Conservation (phyloP, 2,329 filamentous ascomycete species). For the Aspergillus neotritici region DNA sequence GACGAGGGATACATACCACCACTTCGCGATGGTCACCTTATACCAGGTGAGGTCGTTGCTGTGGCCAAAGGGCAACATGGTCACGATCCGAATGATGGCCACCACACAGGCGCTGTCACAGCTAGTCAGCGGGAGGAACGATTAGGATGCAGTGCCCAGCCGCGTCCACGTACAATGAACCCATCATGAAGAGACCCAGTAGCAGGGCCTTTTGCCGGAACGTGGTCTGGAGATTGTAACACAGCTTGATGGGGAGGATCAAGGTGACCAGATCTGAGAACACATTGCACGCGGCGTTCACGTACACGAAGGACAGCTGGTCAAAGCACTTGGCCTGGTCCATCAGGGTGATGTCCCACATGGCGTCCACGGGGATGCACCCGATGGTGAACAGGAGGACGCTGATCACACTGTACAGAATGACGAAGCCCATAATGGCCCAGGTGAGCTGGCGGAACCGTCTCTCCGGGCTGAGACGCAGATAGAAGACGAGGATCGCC, state of each 20-base stretch:
- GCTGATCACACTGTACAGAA: too few relatives aligned
- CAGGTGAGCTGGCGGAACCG: too few relatives aligned
- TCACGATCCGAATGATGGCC: conserved; percentile 11
- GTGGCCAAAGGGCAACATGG: conserved; percentile 11
- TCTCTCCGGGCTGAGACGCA: too few relatives aligned
- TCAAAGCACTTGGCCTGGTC: too few relatives aligned
- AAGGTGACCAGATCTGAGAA: conserved; percentile 11
- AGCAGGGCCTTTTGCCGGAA: conserved; percentile 5
- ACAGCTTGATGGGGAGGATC: conserved; percentile 8
- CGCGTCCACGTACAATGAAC: conserved; percentile 8
- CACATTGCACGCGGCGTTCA: conserved; percentile 1
- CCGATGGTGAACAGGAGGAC: too few relatives aligned
- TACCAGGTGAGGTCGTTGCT: conserved; percentile 11
- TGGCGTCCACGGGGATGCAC: too few relatives aligned
- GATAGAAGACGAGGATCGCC: too few relatives aligned
- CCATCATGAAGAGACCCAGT: conserved; percentile 8
- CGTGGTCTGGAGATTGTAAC: conserved; percentile 10
- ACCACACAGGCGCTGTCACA: conserved; percentile 8
- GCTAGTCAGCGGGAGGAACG: not conserved
- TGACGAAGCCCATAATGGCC: too few relatives aligned
- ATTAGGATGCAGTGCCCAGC: too few relatives aligned
- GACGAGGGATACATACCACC: conserved; percentile 7
- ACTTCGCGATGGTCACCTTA: conserved; percentile 13
- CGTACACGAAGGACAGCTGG: too few relatives aligned
- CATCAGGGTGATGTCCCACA: too few relatives aligned